phyloP scores from a whole-genome alignment of 2,329 filamentous ascomycete species.

The Pseudopyrenochaeta lycopersici region DNA sequence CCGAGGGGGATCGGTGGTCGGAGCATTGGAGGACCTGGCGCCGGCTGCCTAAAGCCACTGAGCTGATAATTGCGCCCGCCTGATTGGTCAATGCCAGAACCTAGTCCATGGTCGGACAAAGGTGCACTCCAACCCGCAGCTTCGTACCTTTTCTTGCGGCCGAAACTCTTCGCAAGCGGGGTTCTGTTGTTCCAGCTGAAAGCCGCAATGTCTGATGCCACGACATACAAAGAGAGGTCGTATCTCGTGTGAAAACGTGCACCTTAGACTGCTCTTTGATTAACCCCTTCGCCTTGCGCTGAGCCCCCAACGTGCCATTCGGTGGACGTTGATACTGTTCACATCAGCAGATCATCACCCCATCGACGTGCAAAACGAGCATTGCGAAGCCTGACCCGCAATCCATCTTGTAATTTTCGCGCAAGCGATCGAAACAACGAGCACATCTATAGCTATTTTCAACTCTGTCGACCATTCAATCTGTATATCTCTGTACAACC shows the following conservation, averaged over 20 bases:
- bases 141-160: constrained; percentile 1
- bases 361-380: no score
- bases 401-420: no score
- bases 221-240: background rate
- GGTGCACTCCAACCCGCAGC: background rate
- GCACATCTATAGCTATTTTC: background rate
- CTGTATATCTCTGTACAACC: background rate
- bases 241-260: background rate
- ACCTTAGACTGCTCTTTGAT: background rate
- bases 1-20: constrained; percentile 1
- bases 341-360: no score
- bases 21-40: background rate
- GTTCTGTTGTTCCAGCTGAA: background rate
- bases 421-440: no score
- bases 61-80: background rate
- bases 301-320: no score
- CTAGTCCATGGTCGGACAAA: background rate
- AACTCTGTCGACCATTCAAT: background rate
- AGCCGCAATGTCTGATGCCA: background rate
- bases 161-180: constrained; percentile 1
- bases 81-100: constrained; percentile 7
- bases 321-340: no score
- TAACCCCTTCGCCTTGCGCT: background rate
- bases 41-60: constrained; percentile 4
- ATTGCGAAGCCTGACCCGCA: no score